Percentiles rank a stretch among this genome's conserved stretches.
These are phyloP conservation scores for Vitis hybrid DNA, from an alignment of 177 flowering plant species.

Conservation along the genomic window DNA sequence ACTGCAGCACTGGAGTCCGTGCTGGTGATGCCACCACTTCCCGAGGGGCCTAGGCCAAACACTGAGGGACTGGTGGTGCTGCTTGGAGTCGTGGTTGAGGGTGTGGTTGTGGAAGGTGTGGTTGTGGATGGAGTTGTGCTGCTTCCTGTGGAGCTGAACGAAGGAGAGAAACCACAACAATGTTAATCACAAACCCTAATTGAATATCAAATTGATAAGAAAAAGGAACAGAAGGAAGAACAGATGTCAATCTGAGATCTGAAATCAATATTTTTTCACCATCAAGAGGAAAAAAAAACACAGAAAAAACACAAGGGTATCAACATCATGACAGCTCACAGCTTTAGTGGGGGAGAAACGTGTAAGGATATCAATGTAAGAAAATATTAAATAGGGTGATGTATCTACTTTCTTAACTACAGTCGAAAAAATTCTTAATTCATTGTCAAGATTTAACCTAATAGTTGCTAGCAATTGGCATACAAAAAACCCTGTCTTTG, in stretches of 20 bases:
- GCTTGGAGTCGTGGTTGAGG: slow-evolving; percentile 11
- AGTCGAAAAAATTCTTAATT: too few relatives aligned
- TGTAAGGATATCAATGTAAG: background rate
- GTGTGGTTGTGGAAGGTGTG: slow-evolving; percentile 11
- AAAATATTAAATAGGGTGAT: background rate
- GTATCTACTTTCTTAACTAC: too few relatives aligned
- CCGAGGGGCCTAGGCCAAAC: background rate
- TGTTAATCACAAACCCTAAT: background rate
- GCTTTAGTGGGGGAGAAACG: slow-evolving; percentile 5
- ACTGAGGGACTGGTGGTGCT: slow-evolving; percentile 10
- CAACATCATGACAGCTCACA: slow-evolving; percentile 30
- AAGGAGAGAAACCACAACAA: background rate
- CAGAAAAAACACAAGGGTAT: background rate
- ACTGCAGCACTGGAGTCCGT: slow-evolving; percentile 15
- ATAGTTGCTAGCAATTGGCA: too few relatives aligned
- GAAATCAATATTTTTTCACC: background rate
- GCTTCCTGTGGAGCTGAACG: slow-evolving; percentile 8
- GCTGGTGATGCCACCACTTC: slow-evolving; percentile 18
- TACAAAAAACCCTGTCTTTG: too few relatives aligned
- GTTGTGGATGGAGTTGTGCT: slow-evolving; percentile 16
- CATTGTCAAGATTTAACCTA: too few relatives aligned
- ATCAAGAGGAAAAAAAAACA: background rate
- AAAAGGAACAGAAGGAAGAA: background rate
- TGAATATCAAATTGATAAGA: background rate
- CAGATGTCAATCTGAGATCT: slow-evolving; percentile 14